Evolutionary conservation across 176 grass and related monocot genomes (phyloP).

Genomic region (Zea luxurians): DNA sequence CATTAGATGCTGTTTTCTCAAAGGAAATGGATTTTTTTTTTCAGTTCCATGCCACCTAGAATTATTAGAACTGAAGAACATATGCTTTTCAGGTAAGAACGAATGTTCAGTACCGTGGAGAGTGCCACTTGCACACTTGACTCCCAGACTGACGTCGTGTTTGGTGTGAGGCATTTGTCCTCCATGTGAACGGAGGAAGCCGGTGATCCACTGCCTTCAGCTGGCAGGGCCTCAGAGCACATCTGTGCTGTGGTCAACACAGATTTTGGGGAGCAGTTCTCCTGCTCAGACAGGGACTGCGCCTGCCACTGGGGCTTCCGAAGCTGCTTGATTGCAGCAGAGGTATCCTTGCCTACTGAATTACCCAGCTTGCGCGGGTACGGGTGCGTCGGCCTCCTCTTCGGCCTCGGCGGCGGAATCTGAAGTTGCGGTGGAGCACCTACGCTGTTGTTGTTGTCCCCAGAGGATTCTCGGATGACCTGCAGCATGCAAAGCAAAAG

Average conservation of each 20-base stretch:
- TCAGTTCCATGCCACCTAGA: constrained; percentile 3
- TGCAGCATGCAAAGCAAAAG: constrained; percentile 22
- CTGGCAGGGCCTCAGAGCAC: constrained; percentile 1
- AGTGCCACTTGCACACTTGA: constrained; percentile 30
- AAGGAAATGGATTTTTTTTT: background rate
- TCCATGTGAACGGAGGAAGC: constrained; percentile 45
- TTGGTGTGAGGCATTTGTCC: constrained; percentile 40
- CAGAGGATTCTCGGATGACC: constrained; percentile 64
- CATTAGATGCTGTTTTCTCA: background rate
- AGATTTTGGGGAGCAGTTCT: constrained; percentile 64
- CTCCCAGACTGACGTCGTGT: constrained; percentile 12
- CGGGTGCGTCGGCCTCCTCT: constrained; percentile 68
- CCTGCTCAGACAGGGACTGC: constrained; percentile 46
- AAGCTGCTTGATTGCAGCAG: constrained; percentile 33
- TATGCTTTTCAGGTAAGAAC: constrained; percentile 17
- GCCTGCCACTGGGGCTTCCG: constrained; percentile 39
- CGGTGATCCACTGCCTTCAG: constrained; percentile 43
- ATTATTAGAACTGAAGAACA: constrained; percentile 20
- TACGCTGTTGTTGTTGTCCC: constrained; percentile 32
- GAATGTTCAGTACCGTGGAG: constrained; percentile 51
- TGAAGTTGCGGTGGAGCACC: constrained; percentile 45
- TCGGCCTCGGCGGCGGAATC: constrained; percentile 90
- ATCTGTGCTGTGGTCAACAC: constrained; percentile 49
- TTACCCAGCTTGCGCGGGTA: constrained; percentile 79
- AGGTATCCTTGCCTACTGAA: constrained; percentile 29